Conservation (phyloP, 768 basidiomycete species). For the Lactarius vividus region DNA sequence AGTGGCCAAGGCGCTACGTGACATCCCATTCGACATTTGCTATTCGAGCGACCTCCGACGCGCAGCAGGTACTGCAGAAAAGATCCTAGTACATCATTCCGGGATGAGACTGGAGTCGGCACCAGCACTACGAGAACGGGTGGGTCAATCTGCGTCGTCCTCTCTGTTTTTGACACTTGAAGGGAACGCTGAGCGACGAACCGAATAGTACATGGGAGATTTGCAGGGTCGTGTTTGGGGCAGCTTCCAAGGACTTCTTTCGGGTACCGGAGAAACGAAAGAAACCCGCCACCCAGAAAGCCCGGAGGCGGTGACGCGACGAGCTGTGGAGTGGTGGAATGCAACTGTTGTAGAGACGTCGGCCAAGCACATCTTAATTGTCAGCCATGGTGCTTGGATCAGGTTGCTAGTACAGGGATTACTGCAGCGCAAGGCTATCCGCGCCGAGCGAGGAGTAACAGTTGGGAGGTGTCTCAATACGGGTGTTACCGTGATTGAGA, state of each 20-base stretch:
- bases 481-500: constrained; percentile 58
- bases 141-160: constrained; percentile 35
- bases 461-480: constrained; percentile 48
- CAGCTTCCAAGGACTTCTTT: background rate
- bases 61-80: constrained; percentile 69
- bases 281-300: constrained; percentile 27
- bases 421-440: constrained; percentile 41
- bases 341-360: constrained; percentile 36
- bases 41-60: constrained; percentile 72
- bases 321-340: constrained; percentile 66
- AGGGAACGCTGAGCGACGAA: background rate
- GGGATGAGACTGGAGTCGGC: constrained; percentile 43
- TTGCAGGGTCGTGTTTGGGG: constrained; percentile 47
- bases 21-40: constrained; percentile 54
- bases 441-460: constrained; percentile 35
- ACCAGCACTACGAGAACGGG: constrained; percentile 61
- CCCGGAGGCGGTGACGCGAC: constrained; percentile 30
- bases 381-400: constrained; percentile 69
- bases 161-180: background rate
- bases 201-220: constrained; percentile 54
- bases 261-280: background rate
- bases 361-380: constrained; percentile 44
- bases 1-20: constrained; percentile 53
- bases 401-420: constrained; percentile 48
- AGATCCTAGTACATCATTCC: constrained; percentile 56